Conservation (phyloP, 2,329 filamentous ascomycete species). For the Helotiales sp. region DNA sequence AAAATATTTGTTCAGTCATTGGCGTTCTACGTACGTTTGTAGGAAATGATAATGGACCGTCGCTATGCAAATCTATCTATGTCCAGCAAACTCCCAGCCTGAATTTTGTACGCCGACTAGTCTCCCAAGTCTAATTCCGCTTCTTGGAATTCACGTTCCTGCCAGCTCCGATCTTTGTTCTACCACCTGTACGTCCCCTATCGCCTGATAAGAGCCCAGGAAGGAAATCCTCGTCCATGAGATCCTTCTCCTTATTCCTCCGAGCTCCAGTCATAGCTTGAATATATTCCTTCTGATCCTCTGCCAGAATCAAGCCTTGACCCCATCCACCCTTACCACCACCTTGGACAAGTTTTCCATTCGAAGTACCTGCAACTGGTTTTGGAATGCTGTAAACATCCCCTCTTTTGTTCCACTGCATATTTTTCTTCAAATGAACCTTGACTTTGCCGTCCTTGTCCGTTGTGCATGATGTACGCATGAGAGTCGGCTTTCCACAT, state of each 20-base stretch:
- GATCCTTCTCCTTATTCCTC: slow-evolving; percentile 73
- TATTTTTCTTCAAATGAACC: slow-evolving; percentile 89
- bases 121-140: slow-evolving; percentile 49
- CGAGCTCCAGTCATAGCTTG: slow-evolving; percentile 66
- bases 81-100: background rate
- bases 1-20: slow-evolving; percentile 16
- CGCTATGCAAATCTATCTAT: slow-evolving; percentile 24
- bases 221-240: slow-evolving; percentile 95
- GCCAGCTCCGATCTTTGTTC: slow-evolving; percentile 82
- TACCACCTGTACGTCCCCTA: slow-evolving; percentile 66
- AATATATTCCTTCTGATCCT: slow-evolving; percentile 94
- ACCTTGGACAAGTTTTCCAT: slow-evolving; percentile 69
- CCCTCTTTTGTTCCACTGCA: slow-evolving; percentile 93
- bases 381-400: slow-evolving; percentile 94
- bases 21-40: slow-evolving; percentile 19
- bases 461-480: slow-evolving; percentile 84
- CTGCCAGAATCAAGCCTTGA: slow-evolving; percentile 78
- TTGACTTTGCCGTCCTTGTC: slow-evolving; percentile 80
- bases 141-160: slow-evolving; percentile 83
- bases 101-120: slow-evolving; percentile 18
- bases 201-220: slow-evolving; percentile 85
- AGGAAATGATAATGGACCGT: slow-evolving; percentile 27
- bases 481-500: slow-evolving; percentile 87
- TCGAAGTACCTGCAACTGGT: slow-evolving; percentile 79
- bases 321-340: slow-evolving; percentile 92